Base-by-base conservation (phyloP, 805 yeast genomes). In the Candida glaebosa region DNA sequence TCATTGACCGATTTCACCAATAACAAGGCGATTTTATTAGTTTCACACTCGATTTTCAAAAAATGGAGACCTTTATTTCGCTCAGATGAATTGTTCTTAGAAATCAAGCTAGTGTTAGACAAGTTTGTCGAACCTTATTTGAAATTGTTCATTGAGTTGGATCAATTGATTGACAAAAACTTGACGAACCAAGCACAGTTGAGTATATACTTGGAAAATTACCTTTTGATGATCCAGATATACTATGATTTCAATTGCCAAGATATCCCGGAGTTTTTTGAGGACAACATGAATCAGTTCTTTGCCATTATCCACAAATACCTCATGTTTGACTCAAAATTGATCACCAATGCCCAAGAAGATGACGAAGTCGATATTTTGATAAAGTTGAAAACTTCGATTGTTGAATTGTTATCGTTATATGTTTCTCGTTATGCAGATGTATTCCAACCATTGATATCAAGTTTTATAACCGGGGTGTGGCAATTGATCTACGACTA, bases 181-280 rank as follows among this genome's bases (percentile, higher is more conserved):
- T 48, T 52, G 4, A 52, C 58, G 8, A 72, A 84, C 57, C 71
- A 71, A 41, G 78, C 78, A 0, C 66, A 71, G 18, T 67, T 89
- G 44, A 58, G 57, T 25, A 67, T 81, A 2, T 69, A 84, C 34
- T 77, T 88, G 51, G 91, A 85, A 24, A 86, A 84, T 42, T 62
- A 90, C 51, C 66, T 84, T 38, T 64, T 89, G 17, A 71, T 90
- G 40, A 63, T 84, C 26, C 91, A 93, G 58, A 78, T 95, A 28
- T 95, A 87, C 63, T 88, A 81, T 58, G 99, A 93, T 60, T 78
- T 93, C 55, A 93, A 93, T 61, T 91, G 97, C 64, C 99, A 95
- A 66, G 99, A 93, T 64, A 84, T 93, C 40, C 99, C 99, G 1
- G 99, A 90, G 63, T 93, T 91, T 58, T 93, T 93, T 59, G 99